phyloP scores from a whole-genome alignment of 495 filamentous ascomycete genomes.

The Hypoxylon cercidicola region DNA sequence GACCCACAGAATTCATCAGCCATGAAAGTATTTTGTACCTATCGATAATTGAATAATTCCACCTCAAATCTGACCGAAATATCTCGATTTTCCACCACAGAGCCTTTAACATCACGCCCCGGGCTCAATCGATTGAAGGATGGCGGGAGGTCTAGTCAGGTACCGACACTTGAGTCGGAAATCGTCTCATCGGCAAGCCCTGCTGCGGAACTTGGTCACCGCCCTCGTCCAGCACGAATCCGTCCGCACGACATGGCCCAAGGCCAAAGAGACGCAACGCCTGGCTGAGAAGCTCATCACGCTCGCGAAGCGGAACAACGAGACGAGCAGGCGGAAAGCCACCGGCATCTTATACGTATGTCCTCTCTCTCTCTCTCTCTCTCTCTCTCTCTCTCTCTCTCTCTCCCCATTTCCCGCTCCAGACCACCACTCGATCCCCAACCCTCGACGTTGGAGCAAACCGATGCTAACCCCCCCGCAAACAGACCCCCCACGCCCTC shows the following conservation, averaged over 20 bases:
- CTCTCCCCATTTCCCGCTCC: background rate
- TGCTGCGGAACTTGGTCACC: slow-evolving; percentile 95
- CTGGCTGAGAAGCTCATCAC: slow-evolving; percentile 95
- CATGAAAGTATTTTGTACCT: slow-evolving; percentile 26
- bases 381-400: too few species aligned
- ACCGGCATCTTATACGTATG: slow-evolving; percentile 84
- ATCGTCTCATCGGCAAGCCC: slow-evolving; percentile 87
- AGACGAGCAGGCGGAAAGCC: slow-evolving; percentile 73
- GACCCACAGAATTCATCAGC: slow-evolving; percentile 20
- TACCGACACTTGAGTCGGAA: slow-evolving; percentile 87
- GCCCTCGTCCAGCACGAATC: slow-evolving; percentile 93
- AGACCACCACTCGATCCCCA: too few species aligned
- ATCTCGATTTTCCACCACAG: slow-evolving; percentile 3
- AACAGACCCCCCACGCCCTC: slow-evolving; percentile 66
- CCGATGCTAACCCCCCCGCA: background rate
- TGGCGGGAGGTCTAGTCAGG: slow-evolving; percentile 86
- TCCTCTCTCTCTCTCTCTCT: too few species aligned
- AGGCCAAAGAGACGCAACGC: slow-evolving; percentile 95
- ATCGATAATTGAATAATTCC: slow-evolving; percentile 3
- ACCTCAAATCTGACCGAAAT: slow-evolving; percentile 1
- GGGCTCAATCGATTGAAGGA: slow-evolving; percentile 49
- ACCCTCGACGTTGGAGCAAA: background rate
- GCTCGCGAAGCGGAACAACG: slow-evolving; percentile 88
- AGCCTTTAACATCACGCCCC: background rate
- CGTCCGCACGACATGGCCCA: slow-evolving; percentile 93